Evolutionary conservation across 179 eudicot species (phyloP).

Genomic region (Vitellaria paradoxa): DNA sequence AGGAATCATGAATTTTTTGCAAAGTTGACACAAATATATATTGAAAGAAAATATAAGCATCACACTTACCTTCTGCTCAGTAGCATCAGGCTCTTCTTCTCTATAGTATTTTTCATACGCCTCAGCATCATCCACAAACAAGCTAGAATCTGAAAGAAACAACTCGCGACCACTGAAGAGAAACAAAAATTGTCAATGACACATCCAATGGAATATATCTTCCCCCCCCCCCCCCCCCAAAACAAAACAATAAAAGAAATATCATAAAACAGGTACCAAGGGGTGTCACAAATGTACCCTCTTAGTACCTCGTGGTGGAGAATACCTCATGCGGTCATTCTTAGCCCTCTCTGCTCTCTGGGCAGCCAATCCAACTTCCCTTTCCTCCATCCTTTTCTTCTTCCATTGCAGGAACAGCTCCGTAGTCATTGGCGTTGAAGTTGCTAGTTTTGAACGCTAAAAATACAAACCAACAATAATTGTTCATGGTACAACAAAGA

Average conservation of each 20-base stretch:
- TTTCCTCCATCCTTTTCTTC: slow-evolving; percentile 68
- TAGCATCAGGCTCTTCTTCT: slow-evolving; percentile 47
- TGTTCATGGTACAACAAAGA: neutral
- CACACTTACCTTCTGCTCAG: slow-evolving; percentile 46
- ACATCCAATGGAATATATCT: neutral
- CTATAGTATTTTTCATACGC: slow-evolving; percentile 79
- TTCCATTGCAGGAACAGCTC: slow-evolving; percentile 79
- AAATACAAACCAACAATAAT: slow-evolving; percentile 11
- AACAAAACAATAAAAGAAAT: no score
- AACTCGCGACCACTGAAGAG: slow-evolving; percentile 87
- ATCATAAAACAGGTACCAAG: neutral
- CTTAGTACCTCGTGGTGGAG: neutral
- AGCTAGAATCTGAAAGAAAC: slow-evolving; percentile 81
- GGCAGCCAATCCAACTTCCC: slow-evolving; percentile 75
- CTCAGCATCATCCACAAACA: slow-evolving; percentile 86
- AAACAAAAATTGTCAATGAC: slow-evolving; percentile 4
- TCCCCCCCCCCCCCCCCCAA: no score
- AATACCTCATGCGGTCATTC: slow-evolving; percentile 93
- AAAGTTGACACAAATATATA: no score
- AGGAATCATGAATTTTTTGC: neutral
- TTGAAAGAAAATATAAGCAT: neutral
- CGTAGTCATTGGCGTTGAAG: slow-evolving; percentile 77
- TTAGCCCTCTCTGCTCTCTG: slow-evolving; percentile 88
- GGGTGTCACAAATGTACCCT: no score
- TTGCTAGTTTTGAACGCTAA: slow-evolving; percentile 73